Percentiles rank a stretch among this genome's conserved stretches.
Evolutionary conservation across 2,329 filamentous ascomycete genomes (phyloP).

Genomic region (Pochonia chlamydosporia): DNA sequence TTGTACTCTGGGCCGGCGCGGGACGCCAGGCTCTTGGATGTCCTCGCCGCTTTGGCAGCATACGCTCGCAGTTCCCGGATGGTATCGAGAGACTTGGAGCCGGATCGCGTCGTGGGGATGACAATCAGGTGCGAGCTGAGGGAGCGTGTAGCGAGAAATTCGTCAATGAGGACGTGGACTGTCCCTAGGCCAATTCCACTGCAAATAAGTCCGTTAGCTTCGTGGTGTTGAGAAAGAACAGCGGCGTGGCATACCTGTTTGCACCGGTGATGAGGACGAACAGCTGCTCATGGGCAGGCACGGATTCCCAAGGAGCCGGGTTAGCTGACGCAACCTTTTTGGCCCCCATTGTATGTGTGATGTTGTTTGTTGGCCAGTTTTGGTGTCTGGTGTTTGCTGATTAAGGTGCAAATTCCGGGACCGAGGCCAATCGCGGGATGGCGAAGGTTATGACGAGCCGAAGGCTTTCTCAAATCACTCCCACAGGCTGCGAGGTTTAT

Average conservation of each 20-base stretch:
- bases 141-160: conserved; percentile 69
- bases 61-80: conserved; percentile 58
- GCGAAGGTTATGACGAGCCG: too few species aligned
- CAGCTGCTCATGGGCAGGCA: conserved; percentile 37
- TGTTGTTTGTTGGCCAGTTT: too few species aligned
- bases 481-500: too few species aligned
- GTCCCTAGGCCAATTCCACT: conserved; percentile 86
- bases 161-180: conserved; percentile 79
- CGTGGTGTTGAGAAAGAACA: not conserved
- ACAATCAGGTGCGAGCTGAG: conserved; percentile 66
- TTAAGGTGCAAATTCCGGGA: too few species aligned
- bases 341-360: conserved; percentile 4
- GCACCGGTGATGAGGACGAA: conserved; percentile 76
- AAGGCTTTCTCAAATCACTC: too few species aligned
- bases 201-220: conserved; percentile 3
- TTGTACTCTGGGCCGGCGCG: conserved; percentile 27
- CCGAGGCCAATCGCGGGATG: too few species aligned
- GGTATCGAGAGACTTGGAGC: conserved; percentile 68
- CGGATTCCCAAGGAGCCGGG: conserved; percentile 30
- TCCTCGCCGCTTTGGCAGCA: conserved; percentile 36
- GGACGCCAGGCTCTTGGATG: conserved; percentile 30
- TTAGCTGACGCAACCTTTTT: not conserved
- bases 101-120: conserved; percentile 76
- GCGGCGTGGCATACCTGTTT: conserved; percentile 59
- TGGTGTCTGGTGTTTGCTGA: too few species aligned